phyloP scores from a whole-genome alignment of 805 yeast species.

The Monosporozyma servazzii region DNA sequence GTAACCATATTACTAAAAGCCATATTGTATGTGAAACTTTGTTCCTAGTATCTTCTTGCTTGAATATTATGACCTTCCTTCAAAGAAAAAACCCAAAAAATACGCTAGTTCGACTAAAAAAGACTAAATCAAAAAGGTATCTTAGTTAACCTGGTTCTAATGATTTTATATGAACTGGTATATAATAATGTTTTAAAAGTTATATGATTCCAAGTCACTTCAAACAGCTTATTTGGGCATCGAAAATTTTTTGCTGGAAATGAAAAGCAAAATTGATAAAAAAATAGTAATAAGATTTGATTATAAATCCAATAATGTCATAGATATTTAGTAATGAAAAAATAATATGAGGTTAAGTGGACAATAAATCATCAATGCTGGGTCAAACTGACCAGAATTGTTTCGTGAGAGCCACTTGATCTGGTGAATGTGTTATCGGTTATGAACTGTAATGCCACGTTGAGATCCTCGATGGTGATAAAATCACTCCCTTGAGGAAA shows the following conservation, averaged over 20 bases:
- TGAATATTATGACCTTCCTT: background rate
- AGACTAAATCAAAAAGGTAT: background rate
- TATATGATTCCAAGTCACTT: background rate
- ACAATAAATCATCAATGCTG: background rate
- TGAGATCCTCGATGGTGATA: slow-evolving; percentile 7
- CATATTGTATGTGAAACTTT: background rate
- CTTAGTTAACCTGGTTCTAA: background rate
- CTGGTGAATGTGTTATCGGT: slow-evolving; percentile 16
- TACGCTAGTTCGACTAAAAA: no score
- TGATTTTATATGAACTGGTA: background rate
- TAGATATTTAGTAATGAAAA: background rate
- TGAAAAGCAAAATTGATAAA: background rate
- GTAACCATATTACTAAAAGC: background rate
- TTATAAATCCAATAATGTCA: background rate
- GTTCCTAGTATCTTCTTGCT: background rate
- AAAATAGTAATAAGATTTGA: background rate
- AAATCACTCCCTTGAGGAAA: slow-evolving; percentile 3
- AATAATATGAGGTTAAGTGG: background rate
- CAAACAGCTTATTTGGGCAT: background rate
- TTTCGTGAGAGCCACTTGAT: slow-evolving; percentile 15
- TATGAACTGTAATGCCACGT: slow-evolving; percentile 13
- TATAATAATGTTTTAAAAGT: no score
- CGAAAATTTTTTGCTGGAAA: background rate
- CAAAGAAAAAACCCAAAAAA: background rate
- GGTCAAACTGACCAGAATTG: slow-evolving; percentile 12